Evolutionary conservation across 306 rosid species (phyloP).

Genomic region (Ormosia emarginata): DNA sequence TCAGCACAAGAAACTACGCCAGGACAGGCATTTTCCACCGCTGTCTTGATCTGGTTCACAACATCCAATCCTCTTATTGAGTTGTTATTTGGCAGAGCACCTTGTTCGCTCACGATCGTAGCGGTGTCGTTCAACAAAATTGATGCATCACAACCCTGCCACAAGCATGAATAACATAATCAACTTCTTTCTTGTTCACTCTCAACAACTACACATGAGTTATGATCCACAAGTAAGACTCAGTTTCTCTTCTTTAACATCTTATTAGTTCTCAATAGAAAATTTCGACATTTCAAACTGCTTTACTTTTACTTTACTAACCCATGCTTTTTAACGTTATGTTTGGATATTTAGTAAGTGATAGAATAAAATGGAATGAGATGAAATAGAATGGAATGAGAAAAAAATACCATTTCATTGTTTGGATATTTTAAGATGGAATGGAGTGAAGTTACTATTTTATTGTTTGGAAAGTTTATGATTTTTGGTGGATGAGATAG

Average conservation of each 20-base stretch:
- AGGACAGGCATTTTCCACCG: constrained; percentile 33
- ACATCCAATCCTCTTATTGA: constrained; percentile 42
- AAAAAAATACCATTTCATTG: too few species aligned
- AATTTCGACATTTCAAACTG: too few species aligned
- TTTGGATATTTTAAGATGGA: too few species aligned
- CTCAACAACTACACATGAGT: background rate
- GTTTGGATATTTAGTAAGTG: too few species aligned
- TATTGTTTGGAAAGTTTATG: too few species aligned
- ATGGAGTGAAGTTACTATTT: too few species aligned
- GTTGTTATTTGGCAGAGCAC: constrained; percentile 15
- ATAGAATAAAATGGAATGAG: too few species aligned
- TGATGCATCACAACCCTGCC: constrained; percentile 52
- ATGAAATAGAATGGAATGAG: too few species aligned
- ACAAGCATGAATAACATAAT: background rate
- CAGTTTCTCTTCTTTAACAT: background rate
- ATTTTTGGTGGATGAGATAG: too few species aligned
- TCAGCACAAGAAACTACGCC: constrained; percentile 41
- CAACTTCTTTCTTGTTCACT: background rate
- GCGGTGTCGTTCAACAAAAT: constrained; percentile 37
- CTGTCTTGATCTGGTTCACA: constrained; percentile 34
- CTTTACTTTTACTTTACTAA: too few species aligned
- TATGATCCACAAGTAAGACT: background rate
- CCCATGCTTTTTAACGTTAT: too few species aligned
- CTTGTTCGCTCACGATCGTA: constrained; percentile 38
- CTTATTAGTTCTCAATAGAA: background rate